These are phyloP conservation scores for Xerocomellus chrysenteron DNA, from an alignment of 768 basidiomycete species.

Conservation along the genomic window DNA sequence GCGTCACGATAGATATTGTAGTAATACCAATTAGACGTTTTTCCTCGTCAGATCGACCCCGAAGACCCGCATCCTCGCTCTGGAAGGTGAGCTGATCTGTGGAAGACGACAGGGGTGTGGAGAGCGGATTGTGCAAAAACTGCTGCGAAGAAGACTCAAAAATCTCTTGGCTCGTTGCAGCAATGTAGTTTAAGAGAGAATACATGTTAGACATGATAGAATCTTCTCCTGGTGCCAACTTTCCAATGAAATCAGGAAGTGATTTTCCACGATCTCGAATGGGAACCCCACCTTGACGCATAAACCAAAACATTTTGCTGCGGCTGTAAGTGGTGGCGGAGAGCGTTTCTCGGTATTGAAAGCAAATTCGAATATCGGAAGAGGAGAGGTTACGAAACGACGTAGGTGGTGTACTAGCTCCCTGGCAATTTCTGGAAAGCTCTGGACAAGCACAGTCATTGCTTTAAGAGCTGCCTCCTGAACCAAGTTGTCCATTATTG, in stretches of 20 bases:
- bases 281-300: conserved; percentile 68
- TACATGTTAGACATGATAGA: conserved; percentile 95
- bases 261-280: background rate
- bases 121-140: conserved; percentile 41
- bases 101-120: conserved; percentile 31
- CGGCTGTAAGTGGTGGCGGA: conserved; percentile 76
- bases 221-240: conserved; percentile 87
- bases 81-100: conserved; percentile 52
- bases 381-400: conserved; percentile 83
- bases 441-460: conserved; percentile 79
- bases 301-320: conserved; percentile 85
- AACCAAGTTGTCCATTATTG: conserved; percentile 78
- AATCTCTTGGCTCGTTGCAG: conserved; percentile 77
- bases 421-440: conserved; percentile 78
- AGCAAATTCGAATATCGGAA: conserved; percentile 85
- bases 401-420: conserved; percentile 77
- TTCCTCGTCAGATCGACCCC: conserved; percentile 78
- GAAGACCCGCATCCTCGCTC: conserved; percentile 61
- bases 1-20: conserved; percentile 88
- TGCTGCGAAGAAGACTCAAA: conserved; percentile 52
- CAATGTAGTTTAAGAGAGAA: conserved; percentile 90
- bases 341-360: conserved; percentile 72
- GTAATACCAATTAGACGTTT: conserved; percentile 82
- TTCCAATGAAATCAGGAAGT: conserved; percentile 6
- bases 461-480: conserved; percentile 90